Evolutionary conservation across 2,329 filamentous ascomycete species (phyloP).

Genomic region (Paecilomyces niveus): DNA sequence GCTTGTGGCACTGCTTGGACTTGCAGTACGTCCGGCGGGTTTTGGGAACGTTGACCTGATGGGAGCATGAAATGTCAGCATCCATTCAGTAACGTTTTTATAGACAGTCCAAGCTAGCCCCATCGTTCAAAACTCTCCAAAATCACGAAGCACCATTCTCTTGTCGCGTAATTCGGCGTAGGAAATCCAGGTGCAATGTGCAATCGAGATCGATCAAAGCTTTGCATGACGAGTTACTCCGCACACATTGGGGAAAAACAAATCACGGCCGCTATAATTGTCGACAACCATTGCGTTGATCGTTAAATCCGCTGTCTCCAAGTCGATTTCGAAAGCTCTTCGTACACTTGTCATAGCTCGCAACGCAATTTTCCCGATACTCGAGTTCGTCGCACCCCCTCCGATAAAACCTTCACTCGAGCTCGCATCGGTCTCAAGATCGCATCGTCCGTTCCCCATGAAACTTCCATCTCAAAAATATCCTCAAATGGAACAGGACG

Average conservation of each 20-base stretch:
- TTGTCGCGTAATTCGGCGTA: neutral
- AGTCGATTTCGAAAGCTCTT: neutral
- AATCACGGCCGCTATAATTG: neutral
- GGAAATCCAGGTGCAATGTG: neutral
- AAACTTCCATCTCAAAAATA: conserved; percentile 2
- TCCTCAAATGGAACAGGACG: conserved; percentile 12
- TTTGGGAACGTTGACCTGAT: conserved; percentile 94
- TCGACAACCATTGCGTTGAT: neutral
- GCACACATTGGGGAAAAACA: neutral
- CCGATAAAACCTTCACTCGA: neutral
- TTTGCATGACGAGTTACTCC: neutral
- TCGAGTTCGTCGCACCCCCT: neutral
- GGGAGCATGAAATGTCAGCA: conserved; percentile 17
- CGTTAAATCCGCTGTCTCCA: neutral
- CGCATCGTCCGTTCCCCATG: neutral
- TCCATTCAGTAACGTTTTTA: conserved; percentile 7
- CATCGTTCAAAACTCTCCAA: conserved; percentile 1
- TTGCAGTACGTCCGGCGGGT: conserved; percentile 97
- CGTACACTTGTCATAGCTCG: neutral
- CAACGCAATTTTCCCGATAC: neutral
- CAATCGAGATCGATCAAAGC: neutral
- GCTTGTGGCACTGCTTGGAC: conserved; percentile 89
- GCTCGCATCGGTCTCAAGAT: neutral
- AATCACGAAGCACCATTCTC: neutral
- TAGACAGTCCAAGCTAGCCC: conserved; percentile 9